phyloP scores from a whole-genome alignment of 192 early-diverging fungal genomes.

The Cladochytrium replicatum region DNA sequence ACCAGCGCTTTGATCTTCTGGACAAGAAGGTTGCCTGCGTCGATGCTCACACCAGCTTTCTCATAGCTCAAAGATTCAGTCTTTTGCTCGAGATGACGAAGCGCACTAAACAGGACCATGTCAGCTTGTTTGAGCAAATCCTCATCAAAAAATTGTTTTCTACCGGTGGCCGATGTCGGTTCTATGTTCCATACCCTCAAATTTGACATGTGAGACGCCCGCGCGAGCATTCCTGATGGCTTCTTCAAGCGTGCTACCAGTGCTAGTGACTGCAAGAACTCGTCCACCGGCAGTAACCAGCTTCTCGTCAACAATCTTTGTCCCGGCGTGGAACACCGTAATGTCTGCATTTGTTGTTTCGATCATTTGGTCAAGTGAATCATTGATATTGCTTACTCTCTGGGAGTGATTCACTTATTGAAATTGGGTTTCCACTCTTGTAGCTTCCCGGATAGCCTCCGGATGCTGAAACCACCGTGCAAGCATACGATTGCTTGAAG shows the following conservation, averaged over 20 bases:
- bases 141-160: slow-evolving; percentile 12
- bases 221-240: slow-evolving; percentile 76
- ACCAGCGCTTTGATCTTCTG: slow-evolving; percentile 93
- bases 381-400: not conserved
- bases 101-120: not conserved
- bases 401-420: too few relatives aligned
- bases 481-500: slow-evolving; percentile 67
- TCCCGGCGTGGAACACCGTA: slow-evolving; percentile 91
- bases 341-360: slow-evolving; percentile 27
- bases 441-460: slow-evolving; percentile 88
- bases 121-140: too few relatives aligned
- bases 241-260: slow-evolving; percentile 55
- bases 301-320: slow-evolving; percentile 42
- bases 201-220: slow-evolving; percentile 47
- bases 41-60: slow-evolving; percentile 91
- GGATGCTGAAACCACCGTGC: slow-evolving; percentile 87
- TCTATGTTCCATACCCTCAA: slow-evolving; percentile 81
- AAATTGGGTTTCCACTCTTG: slow-evolving; percentile 69
- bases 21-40: slow-evolving; percentile 90
- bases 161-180: slow-evolving; percentile 83
- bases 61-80: slow-evolving; percentile 74
- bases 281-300: slow-evolving; percentile 88
- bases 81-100: slow-evolving; percentile 20
- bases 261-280: slow-evolving; percentile 85
- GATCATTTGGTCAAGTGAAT: not conserved